Evolutionary conservation across 352 stramenopile species (phyloP).

Genomic region (Pythium phragmiticola): DNA sequence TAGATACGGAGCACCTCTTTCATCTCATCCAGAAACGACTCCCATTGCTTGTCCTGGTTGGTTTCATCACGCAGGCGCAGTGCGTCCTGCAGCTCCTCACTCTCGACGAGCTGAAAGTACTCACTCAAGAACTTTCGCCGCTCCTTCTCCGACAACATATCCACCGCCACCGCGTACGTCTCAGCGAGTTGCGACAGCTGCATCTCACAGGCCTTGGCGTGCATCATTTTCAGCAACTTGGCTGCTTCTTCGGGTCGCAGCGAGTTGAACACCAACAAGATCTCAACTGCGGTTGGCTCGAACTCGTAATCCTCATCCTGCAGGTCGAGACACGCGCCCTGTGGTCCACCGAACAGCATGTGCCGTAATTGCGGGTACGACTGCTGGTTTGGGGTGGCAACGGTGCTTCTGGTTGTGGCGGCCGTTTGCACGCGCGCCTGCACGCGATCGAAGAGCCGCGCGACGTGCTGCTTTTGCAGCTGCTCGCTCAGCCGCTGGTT

Average conservation of each 20-base stretch:
- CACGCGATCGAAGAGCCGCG: conserved; percentile 28
- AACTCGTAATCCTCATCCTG: conserved; percentile 41
- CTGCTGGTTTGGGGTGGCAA: not conserved
- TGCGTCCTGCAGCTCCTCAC: conserved; percentile 50
- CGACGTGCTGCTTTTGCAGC: conserved; percentile 38
- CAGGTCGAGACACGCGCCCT: conserved; percentile 27
- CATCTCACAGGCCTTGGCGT: conserved; percentile 41
- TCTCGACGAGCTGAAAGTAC: conserved; percentile 54
- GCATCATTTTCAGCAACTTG: conserved; percentile 36
- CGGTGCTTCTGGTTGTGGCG: not conserved
- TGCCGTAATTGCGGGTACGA: conserved; percentile 31
- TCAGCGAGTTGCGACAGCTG: conserved; percentile 40
- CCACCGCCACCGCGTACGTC: conserved; percentile 40
- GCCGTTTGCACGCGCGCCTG: conserved; percentile 17
- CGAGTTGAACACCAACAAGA: conserved; percentile 46
- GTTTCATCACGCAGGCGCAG: conserved; percentile 48
- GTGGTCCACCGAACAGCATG: conserved; percentile 26
- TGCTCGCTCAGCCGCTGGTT: conserved; percentile 37
- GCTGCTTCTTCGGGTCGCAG: conserved; percentile 36
- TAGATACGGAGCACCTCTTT: conserved; percentile 36
- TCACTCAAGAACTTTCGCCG: conserved; percentile 49
- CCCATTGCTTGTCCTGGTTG: conserved; percentile 59
- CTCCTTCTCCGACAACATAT: conserved; percentile 42
- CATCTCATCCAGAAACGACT: conserved; percentile 49
- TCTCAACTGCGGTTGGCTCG: conserved; percentile 41